phyloP scores from a whole-genome alignment of 164 flowering plant genomes.

The Vitis rupestris region DNA sequence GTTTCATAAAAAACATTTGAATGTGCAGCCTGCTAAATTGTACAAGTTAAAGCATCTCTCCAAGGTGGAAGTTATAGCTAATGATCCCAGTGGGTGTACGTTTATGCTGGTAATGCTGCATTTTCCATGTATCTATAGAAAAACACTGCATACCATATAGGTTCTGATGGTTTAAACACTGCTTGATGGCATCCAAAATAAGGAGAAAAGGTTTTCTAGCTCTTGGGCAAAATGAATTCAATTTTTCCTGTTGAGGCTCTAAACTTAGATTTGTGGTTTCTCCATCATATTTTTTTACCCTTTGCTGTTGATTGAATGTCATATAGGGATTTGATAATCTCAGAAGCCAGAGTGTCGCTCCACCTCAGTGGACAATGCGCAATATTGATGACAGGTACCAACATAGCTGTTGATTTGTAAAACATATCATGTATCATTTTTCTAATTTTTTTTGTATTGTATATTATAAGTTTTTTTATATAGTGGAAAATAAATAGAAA shows the following conservation, averaged over 20 bases:
- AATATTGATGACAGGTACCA: conserved; percentile 91
- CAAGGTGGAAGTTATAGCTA: conserved; percentile 88
- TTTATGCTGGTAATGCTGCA: conserved; percentile 73
- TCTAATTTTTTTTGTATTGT: too few species aligned
- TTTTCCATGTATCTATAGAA: neutral
- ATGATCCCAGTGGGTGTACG: conserved; percentile 95
- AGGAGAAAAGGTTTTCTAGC: neutral
- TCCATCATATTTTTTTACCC: neutral
- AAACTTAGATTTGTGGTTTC: neutral
- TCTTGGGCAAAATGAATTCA: neutral
- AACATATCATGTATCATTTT: too few species aligned
- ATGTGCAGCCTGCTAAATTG: conserved; percentile 82
- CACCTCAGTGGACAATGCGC: conserved; percentile 99
- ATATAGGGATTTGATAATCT: conserved; percentile 96
- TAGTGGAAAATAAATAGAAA: too few species aligned
- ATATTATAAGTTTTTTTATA: neutral
- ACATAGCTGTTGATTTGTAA: neutral
- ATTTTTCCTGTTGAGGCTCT: neutral
- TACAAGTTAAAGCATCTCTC: conserved; percentile 98
- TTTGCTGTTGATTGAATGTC: conserved; percentile 8
- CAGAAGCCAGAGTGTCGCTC: conserved; percentile 91
- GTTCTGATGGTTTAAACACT: conserved; percentile 1
- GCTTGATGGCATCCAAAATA: neutral
- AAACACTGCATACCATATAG: neutral
- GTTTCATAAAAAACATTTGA: conserved; percentile 2